Evolutionary conservation across 495 filamentous ascomycete genomes (phyloP).

Genomic region (Neurospora africana): DNA sequence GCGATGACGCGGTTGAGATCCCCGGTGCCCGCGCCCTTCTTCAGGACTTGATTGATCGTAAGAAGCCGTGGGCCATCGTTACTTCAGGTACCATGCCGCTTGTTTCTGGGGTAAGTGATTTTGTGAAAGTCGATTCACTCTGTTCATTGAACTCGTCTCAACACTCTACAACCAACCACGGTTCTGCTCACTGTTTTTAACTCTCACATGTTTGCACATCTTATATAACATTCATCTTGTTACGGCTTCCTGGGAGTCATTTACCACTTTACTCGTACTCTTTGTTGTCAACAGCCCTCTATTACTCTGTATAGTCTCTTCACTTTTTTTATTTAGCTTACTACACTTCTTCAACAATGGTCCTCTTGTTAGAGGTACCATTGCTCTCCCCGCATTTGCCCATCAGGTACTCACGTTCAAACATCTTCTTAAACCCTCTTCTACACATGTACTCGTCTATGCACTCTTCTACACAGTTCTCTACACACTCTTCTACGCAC

Average conservation of each 20-base stretch:
- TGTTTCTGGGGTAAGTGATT: conserved; percentile 49
- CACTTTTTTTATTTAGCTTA: neutral
- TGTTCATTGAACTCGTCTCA: too few relatives aligned
- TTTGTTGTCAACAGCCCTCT: neutral
- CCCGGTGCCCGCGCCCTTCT: conserved; percentile 49
- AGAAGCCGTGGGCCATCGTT: conserved; percentile 79
- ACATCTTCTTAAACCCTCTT: neutral
- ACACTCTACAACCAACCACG: too few relatives aligned
- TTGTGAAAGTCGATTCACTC: too few relatives aligned
- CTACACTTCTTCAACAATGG: neutral
- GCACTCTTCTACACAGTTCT: neutral
- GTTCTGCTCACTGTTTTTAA: too few relatives aligned
- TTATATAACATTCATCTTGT: neutral
- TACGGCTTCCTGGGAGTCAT: neutral
- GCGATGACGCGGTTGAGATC: conserved; percentile 70
- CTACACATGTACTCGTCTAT: neutral
- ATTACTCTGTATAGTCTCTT: neutral
- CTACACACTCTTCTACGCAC: neutral
- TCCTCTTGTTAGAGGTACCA: neutral
- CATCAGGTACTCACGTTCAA: neutral
- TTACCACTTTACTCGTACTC: neutral
- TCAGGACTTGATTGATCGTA: conserved; percentile 26
- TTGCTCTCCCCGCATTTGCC: neutral
- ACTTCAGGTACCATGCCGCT: conserved; percentile 79
- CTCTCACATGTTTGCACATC: neutral